Percentiles rank a stretch among this genome's conserved stretches.
phyloP scores from a whole-genome alignment of 2,329 filamentous ascomycete genomes.

The Colletotrichum cordylinicola region DNA sequence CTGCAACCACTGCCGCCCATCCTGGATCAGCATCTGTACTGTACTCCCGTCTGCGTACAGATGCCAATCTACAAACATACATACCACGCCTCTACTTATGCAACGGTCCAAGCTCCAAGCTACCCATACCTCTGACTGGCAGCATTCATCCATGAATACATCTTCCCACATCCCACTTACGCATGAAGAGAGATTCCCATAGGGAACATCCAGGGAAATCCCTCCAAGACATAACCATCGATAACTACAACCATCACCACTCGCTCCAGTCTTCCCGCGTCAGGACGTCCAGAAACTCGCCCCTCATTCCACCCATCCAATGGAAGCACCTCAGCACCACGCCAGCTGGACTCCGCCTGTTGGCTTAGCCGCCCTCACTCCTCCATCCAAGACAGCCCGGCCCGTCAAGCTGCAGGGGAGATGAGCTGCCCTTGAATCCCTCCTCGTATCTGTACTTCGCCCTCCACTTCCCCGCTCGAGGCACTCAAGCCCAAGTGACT shows the following conservation, averaged over 20 bases:
- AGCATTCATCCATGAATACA: background rate
- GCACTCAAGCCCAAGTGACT: background rate
- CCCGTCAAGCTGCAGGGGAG: background rate
- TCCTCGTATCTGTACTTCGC: slow-evolving; percentile 4
- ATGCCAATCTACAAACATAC: background rate
- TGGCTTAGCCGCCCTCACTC: slow-evolving; percentile 9
- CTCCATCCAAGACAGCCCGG: background rate
- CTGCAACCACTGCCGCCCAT: background rate
- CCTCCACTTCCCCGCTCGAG: background rate
- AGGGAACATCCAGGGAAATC: background rate
- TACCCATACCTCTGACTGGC: background rate
- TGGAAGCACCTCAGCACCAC: background rate
- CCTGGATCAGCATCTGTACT: background rate
- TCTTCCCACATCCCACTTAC: background rate
- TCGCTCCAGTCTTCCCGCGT: background rate
- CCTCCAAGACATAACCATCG: background rate
- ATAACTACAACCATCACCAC: background rate
- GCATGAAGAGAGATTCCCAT: background rate
- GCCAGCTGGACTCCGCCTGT: background rate
- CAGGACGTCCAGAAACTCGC: too few species aligned
- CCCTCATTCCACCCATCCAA: background rate
- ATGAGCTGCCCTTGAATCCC: background rate
- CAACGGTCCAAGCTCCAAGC: background rate
- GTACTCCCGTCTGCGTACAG: background rate
- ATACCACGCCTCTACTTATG: background rate